Base-by-base conservation (phyloP, 139 green algal genomes). In the Desmodesmus armatus region DNA sequence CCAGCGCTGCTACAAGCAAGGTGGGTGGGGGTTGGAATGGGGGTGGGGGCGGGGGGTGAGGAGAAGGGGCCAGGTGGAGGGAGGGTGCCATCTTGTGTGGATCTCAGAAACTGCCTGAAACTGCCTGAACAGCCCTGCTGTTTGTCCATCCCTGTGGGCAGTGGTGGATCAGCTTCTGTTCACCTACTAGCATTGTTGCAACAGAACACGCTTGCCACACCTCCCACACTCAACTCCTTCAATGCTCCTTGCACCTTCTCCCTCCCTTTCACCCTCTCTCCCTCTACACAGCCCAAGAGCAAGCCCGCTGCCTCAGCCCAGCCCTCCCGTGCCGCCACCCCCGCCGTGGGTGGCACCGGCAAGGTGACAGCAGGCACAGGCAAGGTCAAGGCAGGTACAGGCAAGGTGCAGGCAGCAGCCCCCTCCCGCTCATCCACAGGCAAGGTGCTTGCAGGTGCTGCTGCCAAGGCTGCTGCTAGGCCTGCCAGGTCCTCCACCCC, bases 1-100 rank as follows among this genome's bases (percentile, higher is more conserved):
- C 58, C 9, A 25, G 15, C 7, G 37, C 40, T 31, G 60, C 60
- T 37, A 74, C 60, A 33, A 83, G 77, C 77, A 74, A 82, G 67
- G n/a, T 39, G 37, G 19, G 31, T 37, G 49, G 67, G 17, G n/a
- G n/a, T n/a, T n/a, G n/a, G n/a, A 58, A 58, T 15, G 47, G 47
- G 13, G 17, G 47, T 58, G 47, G 17, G 47, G 13, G 17, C 17
- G 47, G 47, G 13, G 47, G 13, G 58, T 67, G 58, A 13, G 17
- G 11, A 31, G 7, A 23, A 13, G 23, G 58, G 31, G 23, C 23
- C 17, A 35, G 58, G 21, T 31, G n/a, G 58, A 19, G 6, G 58
- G 23, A 67, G 6, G 7, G 58, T 11, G 21, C 13, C 25, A 6
- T 67, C 21, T 11, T 78, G 2, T 43, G 49, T 63, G 53, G 33